phyloP scores from a whole-genome alignment of 148 eudicot species.

The Rhododendron vialii region DNA sequence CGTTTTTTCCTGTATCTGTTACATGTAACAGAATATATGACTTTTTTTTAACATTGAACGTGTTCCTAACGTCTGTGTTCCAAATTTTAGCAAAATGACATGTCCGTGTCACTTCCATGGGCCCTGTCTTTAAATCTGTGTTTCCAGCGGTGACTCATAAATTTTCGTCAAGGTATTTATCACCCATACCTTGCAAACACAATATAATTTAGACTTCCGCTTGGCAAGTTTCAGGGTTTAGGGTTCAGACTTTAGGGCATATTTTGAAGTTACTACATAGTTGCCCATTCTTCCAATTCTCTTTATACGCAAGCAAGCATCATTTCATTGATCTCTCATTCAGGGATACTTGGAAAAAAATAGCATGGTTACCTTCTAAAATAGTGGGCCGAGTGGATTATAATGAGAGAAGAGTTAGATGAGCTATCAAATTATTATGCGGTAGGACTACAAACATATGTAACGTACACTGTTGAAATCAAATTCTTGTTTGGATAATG shows the following conservation, averaged over 20 bases:
- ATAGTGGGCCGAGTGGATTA: neutral
- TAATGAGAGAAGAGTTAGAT: neutral
- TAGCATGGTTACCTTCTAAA: neutral
- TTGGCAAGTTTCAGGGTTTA: neutral
- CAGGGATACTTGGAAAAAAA: neutral
- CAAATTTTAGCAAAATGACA: neutral
- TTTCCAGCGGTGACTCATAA: neutral
- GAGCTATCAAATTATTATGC: neutral
- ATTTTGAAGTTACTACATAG: neutral
- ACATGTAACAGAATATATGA: neutral
- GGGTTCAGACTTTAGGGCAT: neutral
- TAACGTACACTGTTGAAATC: neutral
- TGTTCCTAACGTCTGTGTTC: neutral
- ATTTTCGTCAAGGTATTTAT: neutral
- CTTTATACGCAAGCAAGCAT: neutral
- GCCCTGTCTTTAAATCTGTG: neutral
- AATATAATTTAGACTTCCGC: neutral
- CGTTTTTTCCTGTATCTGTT: neutral
- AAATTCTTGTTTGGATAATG: neutral
- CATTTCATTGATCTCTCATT: neutral
- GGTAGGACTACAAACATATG: neutral
- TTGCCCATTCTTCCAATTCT: neutral
- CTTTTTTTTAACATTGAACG: neutral
- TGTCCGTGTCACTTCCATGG: neutral
- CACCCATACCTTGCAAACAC: neutral